Percentiles rank a stretch among this genome's conserved stretches.
Conservation (phyloP, 2,329 filamentous ascomycete genomes). For the Calonectria leucothoes region DNA sequence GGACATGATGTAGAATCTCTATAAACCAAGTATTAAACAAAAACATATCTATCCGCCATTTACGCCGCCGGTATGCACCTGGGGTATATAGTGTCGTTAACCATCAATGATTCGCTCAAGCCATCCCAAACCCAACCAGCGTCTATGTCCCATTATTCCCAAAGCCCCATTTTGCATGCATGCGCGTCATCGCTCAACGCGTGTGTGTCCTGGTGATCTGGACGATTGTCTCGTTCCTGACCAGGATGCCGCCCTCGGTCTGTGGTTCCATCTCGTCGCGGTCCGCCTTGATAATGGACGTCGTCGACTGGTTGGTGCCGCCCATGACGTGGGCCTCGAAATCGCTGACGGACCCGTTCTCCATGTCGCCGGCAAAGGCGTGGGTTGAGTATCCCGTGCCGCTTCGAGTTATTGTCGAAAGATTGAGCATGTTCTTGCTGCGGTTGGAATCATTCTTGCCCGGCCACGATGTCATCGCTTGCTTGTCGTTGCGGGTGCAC, state of each 20-base stretch:
- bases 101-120: background rate
- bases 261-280: background rate
- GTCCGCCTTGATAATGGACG: slow-evolving; percentile 30
- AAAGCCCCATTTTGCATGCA: background rate
- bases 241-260: slow-evolving; percentile 30
- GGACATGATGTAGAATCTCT: background rate
- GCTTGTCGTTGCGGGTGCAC: slow-evolving; percentile 15
- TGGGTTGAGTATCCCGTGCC: slow-evolving; percentile 37
- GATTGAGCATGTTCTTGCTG: slow-evolving; percentile 32
- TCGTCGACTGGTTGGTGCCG: slow-evolving; percentile 19
- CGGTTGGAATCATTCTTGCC: slow-evolving; percentile 29
- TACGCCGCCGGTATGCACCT: background rate
- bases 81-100: background rate
- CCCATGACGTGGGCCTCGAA: slow-evolving; percentile 38
- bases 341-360: slow-evolving; percentile 21
- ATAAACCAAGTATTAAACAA: background rate
- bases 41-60: background rate
- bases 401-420: slow-evolving; percentile 28
- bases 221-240: slow-evolving; percentile 38
- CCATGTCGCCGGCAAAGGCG: slow-evolving; percentile 28
- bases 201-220: background rate
- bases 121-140: background rate
- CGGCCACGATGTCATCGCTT: slow-evolving; percentile 25
- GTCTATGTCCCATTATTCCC: background rate
- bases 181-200: background rate